Evolutionary conservation across 805 yeast species (phyloP).

Genomic region (Saturnispora besseyi): DNA sequence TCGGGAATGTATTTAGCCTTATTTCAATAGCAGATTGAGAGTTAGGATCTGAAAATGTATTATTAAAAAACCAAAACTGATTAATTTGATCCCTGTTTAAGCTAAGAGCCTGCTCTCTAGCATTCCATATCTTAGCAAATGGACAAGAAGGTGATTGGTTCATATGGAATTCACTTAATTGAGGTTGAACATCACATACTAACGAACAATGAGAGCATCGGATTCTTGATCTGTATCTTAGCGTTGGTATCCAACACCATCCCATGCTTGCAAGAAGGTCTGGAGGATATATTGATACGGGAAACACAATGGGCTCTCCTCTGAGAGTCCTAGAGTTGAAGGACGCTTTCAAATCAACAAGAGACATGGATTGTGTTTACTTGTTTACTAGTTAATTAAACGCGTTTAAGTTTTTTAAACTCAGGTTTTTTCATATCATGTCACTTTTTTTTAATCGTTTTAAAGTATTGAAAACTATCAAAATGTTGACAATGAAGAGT

Average conservation of each 20-base stretch:
- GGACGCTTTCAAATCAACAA: neutral
- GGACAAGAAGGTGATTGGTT: slow-evolving; percentile 6
- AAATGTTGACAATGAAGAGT: neutral
- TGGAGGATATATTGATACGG: neutral
- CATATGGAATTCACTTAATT: slow-evolving; percentile 6
- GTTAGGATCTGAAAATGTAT: neutral
- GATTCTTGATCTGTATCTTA: slow-evolving; percentile 6
- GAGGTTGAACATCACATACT: slow-evolving; percentile 3
- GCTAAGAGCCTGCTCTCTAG: neutral
- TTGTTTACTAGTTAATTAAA: neutral
- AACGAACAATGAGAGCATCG: slow-evolving; percentile 9
- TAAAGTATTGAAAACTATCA: neutral
- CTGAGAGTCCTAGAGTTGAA: neutral
- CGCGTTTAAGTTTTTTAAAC: neutral
- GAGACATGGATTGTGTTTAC: neutral
- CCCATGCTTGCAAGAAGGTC: slow-evolving; percentile 10
- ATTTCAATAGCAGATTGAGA: neutral
- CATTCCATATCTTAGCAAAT: slow-evolving; percentile 9
- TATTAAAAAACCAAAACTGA: neutral
- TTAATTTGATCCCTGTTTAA: neutral
- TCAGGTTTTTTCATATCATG: neutral
- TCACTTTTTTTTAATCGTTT: neutral
- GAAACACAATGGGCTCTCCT: neutral
- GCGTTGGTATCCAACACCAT: slow-evolving; percentile 10
- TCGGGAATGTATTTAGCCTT: neutral